Evolutionary conservation across 495 filamentous ascomycete genomes (phyloP).

Genomic region (Aspergillus affinis): DNA sequence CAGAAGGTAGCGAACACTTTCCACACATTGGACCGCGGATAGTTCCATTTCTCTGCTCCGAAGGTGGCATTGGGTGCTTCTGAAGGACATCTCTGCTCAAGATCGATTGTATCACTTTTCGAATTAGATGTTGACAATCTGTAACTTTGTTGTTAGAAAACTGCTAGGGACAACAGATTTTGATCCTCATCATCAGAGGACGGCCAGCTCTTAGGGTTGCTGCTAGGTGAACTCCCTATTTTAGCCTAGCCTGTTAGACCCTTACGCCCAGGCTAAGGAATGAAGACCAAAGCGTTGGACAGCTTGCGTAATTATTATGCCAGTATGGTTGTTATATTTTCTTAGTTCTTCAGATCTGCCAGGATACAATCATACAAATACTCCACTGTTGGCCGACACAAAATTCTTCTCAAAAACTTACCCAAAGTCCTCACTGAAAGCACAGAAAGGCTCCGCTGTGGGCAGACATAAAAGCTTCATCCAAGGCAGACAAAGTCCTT

Average conservation of each 20-base stretch:
- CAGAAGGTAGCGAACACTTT: constrained; percentile 66
- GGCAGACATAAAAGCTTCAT: no score
- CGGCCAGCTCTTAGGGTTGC: not conserved
- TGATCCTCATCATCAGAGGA: not conserved
- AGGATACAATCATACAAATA: no score
- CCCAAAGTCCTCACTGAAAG: no score
- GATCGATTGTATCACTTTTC: not conserved
- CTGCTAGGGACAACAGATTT: not conserved
- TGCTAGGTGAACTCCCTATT: not conserved
- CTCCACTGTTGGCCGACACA: no score
- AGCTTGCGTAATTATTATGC: no score
- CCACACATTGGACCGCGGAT: constrained; percentile 61
- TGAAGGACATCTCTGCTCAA: not conserved
- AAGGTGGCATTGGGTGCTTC: not conserved
- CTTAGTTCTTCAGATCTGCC: no score
- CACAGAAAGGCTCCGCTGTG: no score
- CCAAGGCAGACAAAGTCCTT: no score
- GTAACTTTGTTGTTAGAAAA: not conserved
- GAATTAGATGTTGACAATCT: not conserved
- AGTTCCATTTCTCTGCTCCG: constrained; percentile 58
- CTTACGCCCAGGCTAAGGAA: no score
- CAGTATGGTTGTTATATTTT: no score
- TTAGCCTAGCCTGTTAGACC: not conserved
- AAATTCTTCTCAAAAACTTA: no score
- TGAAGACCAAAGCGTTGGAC: no score